These are phyloP conservation scores for Carex arenaria DNA, from an alignment of 202 grass and related monocot species.

Conservation along the genomic window DNA sequence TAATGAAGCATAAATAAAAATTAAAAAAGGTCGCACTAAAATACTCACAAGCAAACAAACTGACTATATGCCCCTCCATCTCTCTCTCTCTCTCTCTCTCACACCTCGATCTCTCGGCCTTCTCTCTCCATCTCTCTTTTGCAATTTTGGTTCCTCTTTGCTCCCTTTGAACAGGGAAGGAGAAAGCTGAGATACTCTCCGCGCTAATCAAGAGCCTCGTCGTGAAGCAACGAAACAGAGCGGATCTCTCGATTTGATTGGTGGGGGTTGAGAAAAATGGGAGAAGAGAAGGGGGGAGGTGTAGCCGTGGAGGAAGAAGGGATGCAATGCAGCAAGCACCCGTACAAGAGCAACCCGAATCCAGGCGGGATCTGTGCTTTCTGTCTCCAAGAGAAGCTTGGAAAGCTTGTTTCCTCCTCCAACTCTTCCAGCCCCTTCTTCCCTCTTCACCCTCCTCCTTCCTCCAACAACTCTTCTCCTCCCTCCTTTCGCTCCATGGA, in stretches of 20 bases:
- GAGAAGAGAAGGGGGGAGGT: conserved; percentile 35
- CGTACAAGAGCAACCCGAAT: conserved; percentile 43
- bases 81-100: conserved; percentile 14
- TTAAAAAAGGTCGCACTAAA: conserved; percentile 36
- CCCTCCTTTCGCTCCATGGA: conserved; percentile 32
- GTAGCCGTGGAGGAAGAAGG: conserved; percentile 26
- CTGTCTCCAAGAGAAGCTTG: conserved; percentile 97
- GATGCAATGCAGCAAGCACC: conserved; percentile 80
- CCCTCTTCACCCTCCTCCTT: conserved; percentile 47
- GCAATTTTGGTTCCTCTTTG: neutral
- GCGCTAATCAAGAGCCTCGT: neutral
- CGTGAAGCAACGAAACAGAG: neutral
- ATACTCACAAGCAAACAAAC: conserved; percentile 28
- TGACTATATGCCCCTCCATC: neutral
- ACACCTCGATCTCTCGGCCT: neutral
- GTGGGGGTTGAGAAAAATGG: conserved; percentile 25
- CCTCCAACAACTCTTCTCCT: conserved; percentile 40
- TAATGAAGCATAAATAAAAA: conserved; percentile 37
- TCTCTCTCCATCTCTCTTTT: conserved; percentile 14
- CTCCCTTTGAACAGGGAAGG: neutral
- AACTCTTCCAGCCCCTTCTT: conserved; percentile 76
- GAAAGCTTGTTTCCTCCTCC: conserved; percentile 80
- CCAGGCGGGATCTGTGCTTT: conserved; percentile 88
- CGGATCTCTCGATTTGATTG: neutral
- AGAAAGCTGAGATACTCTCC: neutral